Evolutionary conservation across 2,329 filamentous ascomycete species (phyloP).

Genomic region (Orbilia javanica): DNA sequence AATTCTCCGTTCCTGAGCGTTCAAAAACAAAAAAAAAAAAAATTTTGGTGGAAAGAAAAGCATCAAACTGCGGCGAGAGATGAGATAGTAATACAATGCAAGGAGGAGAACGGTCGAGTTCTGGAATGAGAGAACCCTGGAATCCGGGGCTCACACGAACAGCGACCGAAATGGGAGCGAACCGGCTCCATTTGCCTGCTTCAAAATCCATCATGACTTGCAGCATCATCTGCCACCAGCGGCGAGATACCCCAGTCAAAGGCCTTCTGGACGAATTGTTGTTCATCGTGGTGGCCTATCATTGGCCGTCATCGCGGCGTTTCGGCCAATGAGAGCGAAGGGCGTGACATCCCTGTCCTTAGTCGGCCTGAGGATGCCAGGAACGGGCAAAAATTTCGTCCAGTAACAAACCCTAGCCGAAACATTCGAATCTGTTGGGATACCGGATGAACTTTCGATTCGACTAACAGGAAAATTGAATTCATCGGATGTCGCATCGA

Average conservation of each 20-base stretch:
- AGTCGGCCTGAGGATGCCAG: conserved; percentile 15
- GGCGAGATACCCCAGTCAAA: conserved; percentile 34
- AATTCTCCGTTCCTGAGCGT: conserved; percentile 36
- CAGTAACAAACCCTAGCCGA: conserved; percentile 3
- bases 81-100: conserved; percentile 13
- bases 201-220: conserved; percentile 40
- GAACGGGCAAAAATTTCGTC: conserved; percentile 19
- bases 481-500: neutral
- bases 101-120: conserved; percentile 15
- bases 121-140: conserved; percentile 13
- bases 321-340: neutral
- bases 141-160: conserved; percentile 27
- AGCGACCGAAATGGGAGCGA: conserved; percentile 36
- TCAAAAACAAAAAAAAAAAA: conserved; percentile 17
- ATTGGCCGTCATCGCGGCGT: conserved; percentile 27
- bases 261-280: conserved; percentile 28
- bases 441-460: neutral
- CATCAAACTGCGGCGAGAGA: neutral
- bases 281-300: conserved; percentile 37
- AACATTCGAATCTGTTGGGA: conserved; percentile 12
- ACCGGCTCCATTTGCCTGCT: conserved; percentile 37
- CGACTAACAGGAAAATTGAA: neutral
- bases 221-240: conserved; percentile 53
- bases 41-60: conserved; percentile 2
- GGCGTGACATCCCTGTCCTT: conserved; percentile 5